A percentile compares a stretch with the other conserved stretches of the same genome.
phyloP scores from a whole-genome alignment of 2,329 filamentous ascomycete genomes.

The Emericellopsis atlantica region DNA sequence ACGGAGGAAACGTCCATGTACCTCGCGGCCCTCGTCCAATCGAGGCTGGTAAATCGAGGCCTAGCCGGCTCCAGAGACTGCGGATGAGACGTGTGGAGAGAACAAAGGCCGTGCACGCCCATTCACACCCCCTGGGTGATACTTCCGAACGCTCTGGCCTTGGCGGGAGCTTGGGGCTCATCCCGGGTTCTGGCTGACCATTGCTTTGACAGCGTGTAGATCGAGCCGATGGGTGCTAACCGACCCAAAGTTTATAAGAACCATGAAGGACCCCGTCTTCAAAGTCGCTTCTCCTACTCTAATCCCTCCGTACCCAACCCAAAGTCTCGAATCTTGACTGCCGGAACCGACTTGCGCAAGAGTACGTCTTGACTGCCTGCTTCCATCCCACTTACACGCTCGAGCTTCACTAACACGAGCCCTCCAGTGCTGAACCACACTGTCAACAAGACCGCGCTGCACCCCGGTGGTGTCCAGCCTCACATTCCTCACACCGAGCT shows the following conservation, averaged over 20 bases:
- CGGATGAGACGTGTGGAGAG: neutral
- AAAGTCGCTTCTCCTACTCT: conserved; percentile 23
- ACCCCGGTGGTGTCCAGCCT: conserved; percentile 83
- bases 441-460: conserved; percentile 86
- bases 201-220: neutral
- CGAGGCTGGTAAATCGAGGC: no score
- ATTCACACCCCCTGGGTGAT: neutral
- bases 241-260: conserved; percentile 19
- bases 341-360: conserved; percentile 25
- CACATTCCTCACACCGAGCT: conserved; percentile 86
- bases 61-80: no score
- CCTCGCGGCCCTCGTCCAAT: neutral
- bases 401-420: neutral
- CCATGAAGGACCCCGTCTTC: conserved; percentile 26
- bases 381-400: neutral
- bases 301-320: conserved; percentile 13
- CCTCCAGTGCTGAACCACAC: conserved; percentile 15
- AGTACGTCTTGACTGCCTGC: conserved; percentile 17
- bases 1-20: neutral
- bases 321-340: conserved; percentile 21
- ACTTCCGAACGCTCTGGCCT: conserved; percentile 1
- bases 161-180: no score
- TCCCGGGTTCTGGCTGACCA: neutral
- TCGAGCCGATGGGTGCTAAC: neutral
- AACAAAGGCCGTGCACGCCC: neutral